phyloP scores from a whole-genome alignment of 495 filamentous ascomycete species.

The Letharia lupina region DNA sequence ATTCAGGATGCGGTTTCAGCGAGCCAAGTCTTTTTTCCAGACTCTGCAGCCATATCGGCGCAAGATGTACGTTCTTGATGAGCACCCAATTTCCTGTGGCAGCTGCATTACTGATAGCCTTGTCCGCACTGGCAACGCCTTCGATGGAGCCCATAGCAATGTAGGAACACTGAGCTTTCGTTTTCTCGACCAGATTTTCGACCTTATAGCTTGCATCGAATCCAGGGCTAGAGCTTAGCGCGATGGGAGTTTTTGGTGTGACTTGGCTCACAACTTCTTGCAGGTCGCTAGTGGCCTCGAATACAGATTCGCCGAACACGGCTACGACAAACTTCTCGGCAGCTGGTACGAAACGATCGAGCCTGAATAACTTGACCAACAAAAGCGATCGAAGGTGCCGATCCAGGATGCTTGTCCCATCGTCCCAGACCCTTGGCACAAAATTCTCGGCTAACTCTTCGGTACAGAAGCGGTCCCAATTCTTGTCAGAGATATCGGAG shows the following conservation, averaged over 20 bases:
- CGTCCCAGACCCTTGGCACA: slow-evolving; percentile 72
- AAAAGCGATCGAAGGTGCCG: slow-evolving; percentile 75
- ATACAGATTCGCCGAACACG: slow-evolving; percentile 77
- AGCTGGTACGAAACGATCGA: slow-evolving; percentile 88
- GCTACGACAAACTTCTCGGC: slow-evolving; percentile 83
- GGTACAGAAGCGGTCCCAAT: slow-evolving; percentile 71
- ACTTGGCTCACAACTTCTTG: slow-evolving; percentile 79
- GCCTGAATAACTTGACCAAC: slow-evolving; percentile 85
- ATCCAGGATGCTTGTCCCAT: slow-evolving; percentile 54
- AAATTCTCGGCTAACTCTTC: slow-evolving; percentile 84
- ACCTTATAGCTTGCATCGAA: slow-evolving; percentile 99
- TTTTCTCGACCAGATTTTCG: slow-evolving; percentile 81
- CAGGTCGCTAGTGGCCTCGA: slow-evolving; percentile 76
- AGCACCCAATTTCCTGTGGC: slow-evolving; percentile 92
- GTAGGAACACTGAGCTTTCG: slow-evolving; percentile 74
- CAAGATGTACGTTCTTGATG: slow-evolving; percentile 98
- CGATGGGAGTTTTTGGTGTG: slow-evolving; percentile 73
- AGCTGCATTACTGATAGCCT: slow-evolving; percentile 88
- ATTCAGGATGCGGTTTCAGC: slow-evolving; percentile 88
- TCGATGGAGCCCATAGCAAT: slow-evolving; percentile 99
- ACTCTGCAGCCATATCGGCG: slow-evolving; percentile 90
- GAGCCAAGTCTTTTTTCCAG: slow-evolving; percentile 94
- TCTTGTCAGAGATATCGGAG: slow-evolving; percentile 46
- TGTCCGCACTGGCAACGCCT: slow-evolving; percentile 82
- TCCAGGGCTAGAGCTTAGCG: slow-evolving; percentile 86